Percentiles rank a stretch among this genome's conserved stretches.
Conservation (phyloP, 768 basidiomycete species). For the Neoboletus brunneissimus region DNA sequence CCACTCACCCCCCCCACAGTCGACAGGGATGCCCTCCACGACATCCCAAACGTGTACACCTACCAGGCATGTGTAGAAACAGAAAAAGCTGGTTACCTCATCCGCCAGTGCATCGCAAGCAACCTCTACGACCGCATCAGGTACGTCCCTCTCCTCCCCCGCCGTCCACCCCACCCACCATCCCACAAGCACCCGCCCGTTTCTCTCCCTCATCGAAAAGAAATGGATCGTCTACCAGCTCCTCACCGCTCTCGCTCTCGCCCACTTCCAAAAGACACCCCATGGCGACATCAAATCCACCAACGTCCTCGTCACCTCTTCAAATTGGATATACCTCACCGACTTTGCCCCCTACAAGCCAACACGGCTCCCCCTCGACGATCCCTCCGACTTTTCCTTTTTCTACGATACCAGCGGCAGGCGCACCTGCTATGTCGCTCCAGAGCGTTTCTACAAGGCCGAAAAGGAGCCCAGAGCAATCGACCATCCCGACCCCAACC, state of each 20-base stretch:
- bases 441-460: slow-evolving; percentile 89
- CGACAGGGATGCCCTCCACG: slow-evolving; percentile 79
- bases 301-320: slow-evolving; percentile 94
- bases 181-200: slow-evolving; percentile 81
- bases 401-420: slow-evolving; percentile 95
- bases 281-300: slow-evolving; percentile 99
- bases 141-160: slow-evolving; percentile 40
- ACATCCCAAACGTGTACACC: slow-evolving; percentile 85
- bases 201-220: slow-evolving; percentile 88
- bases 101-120: slow-evolving; percentile 92
- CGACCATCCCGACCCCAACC: slow-evolving; percentile 55
- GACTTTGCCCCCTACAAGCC: slow-evolving; percentile 97
- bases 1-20: slow-evolving; percentile 41
- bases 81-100: slow-evolving; percentile 92
- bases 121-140: slow-evolving; percentile 97
- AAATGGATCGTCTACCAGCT: slow-evolving; percentile 98
- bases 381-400: slow-evolving; percentile 96
- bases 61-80: slow-evolving; percentile 92
- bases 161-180: background rate
- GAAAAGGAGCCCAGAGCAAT: slow-evolving; percentile 59
- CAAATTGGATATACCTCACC: slow-evolving; percentile 93
- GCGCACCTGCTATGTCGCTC: slow-evolving; percentile 93
- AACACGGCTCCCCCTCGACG: slow-evolving; percentile 90
- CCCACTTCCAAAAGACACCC: slow-evolving; percentile 80
- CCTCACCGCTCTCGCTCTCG: slow-evolving; percentile 78